Percentiles rank a stretch among this genome's conserved stretches.
These are phyloP conservation scores for Penicillium roqueforti DNA, from an alignment of 495 filamentous ascomycete species.

Conservation along the genomic window DNA sequence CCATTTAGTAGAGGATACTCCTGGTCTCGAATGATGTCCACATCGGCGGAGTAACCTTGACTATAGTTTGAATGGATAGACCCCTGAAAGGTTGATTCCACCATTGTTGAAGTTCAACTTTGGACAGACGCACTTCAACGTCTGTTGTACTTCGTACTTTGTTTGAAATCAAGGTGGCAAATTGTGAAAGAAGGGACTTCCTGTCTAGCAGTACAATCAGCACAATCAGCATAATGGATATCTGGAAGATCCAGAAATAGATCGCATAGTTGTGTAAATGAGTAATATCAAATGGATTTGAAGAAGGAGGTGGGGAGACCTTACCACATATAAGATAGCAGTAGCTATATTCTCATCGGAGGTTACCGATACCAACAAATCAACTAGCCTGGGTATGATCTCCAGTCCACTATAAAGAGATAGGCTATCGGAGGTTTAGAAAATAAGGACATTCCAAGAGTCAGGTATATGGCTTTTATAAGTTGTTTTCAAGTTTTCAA, in stretches of 20 bases:
- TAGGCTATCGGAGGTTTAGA: not conserved
- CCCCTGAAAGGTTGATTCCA: not conserved
- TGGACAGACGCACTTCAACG: not conserved
- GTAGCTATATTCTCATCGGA: conserved; percentile 19
- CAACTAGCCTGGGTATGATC: not conserved
- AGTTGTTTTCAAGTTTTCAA: not conserved
- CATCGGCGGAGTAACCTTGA: conserved; percentile 55
- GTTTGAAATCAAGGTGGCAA: not conserved
- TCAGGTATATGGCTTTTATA: conserved; percentile 4
- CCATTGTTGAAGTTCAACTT: conserved; percentile 13
- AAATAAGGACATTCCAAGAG: not conserved
- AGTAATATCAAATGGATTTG: conserved; percentile 7
- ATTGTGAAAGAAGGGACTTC: not conserved
- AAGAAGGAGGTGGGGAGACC: not conserved
- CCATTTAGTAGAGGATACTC: conserved; percentile 88
- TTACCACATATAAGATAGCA: conserved; percentile 16
- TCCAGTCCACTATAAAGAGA: not conserved
- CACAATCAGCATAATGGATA: not conserved
- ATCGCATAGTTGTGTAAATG: conserved; percentile 9
- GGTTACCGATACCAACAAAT: conserved; percentile 9
- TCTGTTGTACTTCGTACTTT: not conserved
- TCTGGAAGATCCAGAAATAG: conserved; percentile 10
- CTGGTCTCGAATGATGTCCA: conserved; percentile 62
- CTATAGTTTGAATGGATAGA: conserved; percentile 14
- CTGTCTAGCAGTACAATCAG: conserved; percentile 5